Evolutionary conservation across 2,329 filamentous ascomycete genomes (phyloP), one percentile per base, ranked within the genome.

Genomic region (Claviceps sp.): DNA sequence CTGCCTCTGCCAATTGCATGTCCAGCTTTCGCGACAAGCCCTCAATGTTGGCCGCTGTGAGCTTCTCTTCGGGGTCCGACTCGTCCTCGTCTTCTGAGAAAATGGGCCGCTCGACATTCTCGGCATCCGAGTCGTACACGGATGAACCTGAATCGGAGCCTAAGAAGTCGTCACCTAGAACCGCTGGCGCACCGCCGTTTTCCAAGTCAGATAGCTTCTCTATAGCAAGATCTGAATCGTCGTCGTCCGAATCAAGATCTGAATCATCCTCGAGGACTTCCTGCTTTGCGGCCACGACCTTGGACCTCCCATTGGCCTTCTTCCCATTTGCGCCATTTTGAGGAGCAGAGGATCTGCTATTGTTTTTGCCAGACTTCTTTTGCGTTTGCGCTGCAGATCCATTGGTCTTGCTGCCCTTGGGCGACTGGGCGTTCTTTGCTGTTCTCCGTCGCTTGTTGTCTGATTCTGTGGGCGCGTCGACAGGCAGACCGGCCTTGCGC

Each of bases 31-130:
- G 78, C 52, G 91, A 90, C 52, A 98, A 73, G 54, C 93, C 93
- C 61, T 85, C 93, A 56, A 98, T 97, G 68, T 98, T 98, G 56
- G 93, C 93, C 1, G 90, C 90, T 49, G 89, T 98, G 59, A 98
- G 77, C 65, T 84, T 85, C 70, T 96, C 90, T 69, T 95, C 89
- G 5, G 82, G 84, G 60, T 94, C 89, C 1, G 86, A 90, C 49
- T 89, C 84, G 57, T 91, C 87, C 60, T 94, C 89, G 63, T 97
- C 91, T 57, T 97, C 93, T 0, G 93, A 97, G 75, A 95, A 98
- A 75, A 95, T 88, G 57, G 84, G 71, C 55, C 67, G 67, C 58
- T 77, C 65, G 69, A 3, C 59, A 52, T 70, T 66, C 18, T 81
- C 79, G 42, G 80, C 76, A 59, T 89, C 87, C 14, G 86, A 90